A percentile compares a stretch with the other conserved stretches of the same genome.
Evolutionary conservation across 306 rosid species (phyloP).

Genomic region (Trifolium fragiferum): DNA sequence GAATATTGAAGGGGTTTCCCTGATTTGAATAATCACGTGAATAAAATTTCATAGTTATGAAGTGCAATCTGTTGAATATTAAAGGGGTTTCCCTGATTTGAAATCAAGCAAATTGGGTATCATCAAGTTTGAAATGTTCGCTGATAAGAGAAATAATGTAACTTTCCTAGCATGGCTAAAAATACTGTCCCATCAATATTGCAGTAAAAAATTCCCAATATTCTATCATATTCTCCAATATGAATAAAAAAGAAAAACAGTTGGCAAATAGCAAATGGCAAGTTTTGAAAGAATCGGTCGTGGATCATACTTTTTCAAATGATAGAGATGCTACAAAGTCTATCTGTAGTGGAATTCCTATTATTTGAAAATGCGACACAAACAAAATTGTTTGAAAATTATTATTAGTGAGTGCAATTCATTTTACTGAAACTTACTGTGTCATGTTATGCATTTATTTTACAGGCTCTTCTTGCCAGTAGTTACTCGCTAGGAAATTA

Average conservation of each 20-base stretch:
- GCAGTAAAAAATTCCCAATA: not conserved
- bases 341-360: slow-evolving; percentile 12
- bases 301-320: slow-evolving; percentile 4
- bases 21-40: slow-evolving; percentile 3
- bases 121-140: not conserved
- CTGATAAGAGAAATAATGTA: not conserved
- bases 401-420: slow-evolving; percentile 30
- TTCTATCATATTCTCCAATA: not conserved
- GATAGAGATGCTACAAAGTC: slow-evolving; percentile 24
- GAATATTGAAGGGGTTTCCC: slow-evolving; percentile 23
- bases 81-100: slow-evolving; percentile 13
- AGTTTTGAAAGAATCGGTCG: slow-evolving; percentile 17
- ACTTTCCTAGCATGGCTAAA: slow-evolving; percentile 4
- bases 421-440: slow-evolving; percentile 30
- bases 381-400: slow-evolving; percentile 16
- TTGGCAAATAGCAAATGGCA: slow-evolving; percentile 13
- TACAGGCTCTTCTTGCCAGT: slow-evolving; percentile 84
- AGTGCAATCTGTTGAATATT: slow-evolving; percentile 19
- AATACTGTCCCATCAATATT: not conserved
- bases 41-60: slow-evolving; percentile 1
- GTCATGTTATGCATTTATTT: slow-evolving; percentile 37
- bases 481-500: slow-evolving; percentile 76
- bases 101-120: slow-evolving; percentile 19
- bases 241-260: not conserved
- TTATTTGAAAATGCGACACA: slow-evolving; percentile 9